These are phyloP conservation scores for Hylodesmum podocarpum DNA, from an alignment of 306 rosid species.

Conservation along the genomic window DNA sequence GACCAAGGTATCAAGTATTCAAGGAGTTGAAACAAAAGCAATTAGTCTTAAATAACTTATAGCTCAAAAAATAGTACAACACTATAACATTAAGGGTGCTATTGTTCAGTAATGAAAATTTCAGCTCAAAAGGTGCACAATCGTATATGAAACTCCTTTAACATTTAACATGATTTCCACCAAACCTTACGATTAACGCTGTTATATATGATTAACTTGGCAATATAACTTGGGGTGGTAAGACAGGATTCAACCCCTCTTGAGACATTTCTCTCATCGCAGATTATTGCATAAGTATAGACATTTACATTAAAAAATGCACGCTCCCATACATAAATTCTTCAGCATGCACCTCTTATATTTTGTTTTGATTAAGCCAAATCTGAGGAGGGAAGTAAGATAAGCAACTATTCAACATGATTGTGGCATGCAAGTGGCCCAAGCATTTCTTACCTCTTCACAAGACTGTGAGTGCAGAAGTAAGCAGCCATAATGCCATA, in stretches of 20 bases:
- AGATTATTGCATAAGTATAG: not conserved
- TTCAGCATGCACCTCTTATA: constrained; percentile 17
- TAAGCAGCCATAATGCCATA: constrained; percentile 23
- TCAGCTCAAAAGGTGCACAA: not conserved
- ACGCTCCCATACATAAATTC: not conserved
- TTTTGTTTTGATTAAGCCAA: constrained; percentile 14
- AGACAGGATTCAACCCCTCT: constrained; percentile 14
- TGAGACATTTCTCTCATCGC: constrained; percentile 1
- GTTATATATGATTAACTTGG: not conserved
- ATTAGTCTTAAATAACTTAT: not conserved
- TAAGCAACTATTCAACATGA: constrained; percentile 12
- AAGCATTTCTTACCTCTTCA: not conserved
- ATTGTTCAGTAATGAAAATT: not conserved
- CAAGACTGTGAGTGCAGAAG: not conserved
- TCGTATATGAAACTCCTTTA: constrained; percentile 1
- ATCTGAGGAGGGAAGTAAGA: not conserved
- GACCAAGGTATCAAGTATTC: too few species aligned
- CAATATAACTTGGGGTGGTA: not conserved
- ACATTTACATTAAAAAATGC: not conserved
- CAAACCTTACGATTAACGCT: not conserved
- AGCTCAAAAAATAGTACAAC: not conserved
- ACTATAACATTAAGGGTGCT: not conserved
- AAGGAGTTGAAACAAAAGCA: not conserved
- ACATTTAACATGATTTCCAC: constrained; percentile 10
- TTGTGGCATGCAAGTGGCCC: constrained; percentile 4